Evolutionary conservation across 2,329 filamentous ascomycete species (phyloP), one percentile per base, ranked within the genome.

Genomic region (Colletotrichum siamense): DNA sequence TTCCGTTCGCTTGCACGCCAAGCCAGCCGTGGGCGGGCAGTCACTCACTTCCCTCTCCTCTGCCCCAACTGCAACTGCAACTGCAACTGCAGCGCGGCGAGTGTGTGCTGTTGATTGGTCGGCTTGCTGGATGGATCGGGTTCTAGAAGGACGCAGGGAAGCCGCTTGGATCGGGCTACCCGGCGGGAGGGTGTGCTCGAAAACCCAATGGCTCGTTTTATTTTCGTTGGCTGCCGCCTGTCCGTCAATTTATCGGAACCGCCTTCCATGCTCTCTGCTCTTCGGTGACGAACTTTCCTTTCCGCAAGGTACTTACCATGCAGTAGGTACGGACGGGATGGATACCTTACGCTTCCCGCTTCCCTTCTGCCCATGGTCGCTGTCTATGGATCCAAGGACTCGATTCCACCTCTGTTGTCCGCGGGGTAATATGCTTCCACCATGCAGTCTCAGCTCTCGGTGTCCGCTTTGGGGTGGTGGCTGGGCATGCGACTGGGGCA

Each of bases 101-200:
- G 32, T 13, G 34, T 64, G 5, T 28, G 64, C 39, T n/a, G 18
- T 44, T 52, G 34, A 63, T 69, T 69, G 65, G 65, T 34, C 57
- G 12, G 18, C 30, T 30, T 26, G 39, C 30, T 30, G 12, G 24
- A 30, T 16, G 61, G 34, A 32, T 66, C n/a, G 49, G 68, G 61
- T 71, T 75, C 72, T 55, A 71, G 72, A 75, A 75, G 36, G 44
- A 64, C 49, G 72, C 61, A 66, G 61, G 36, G 72, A 75, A 71
- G 49, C 24, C 52, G 22, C n/a, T 18, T n/a, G 34, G 68, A 75
- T 71, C 68, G 68, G 62, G 49, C 62, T 69, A 61, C 36, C 34
- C 49, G 52, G 63, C 36, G 49, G 61, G 49, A 66, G 49, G 49
- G 72, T 71, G 61, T 71, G n/a, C 59, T 65, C 30, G 32, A 34